Conservation (phyloP, 305 asterid genomes). For the Fraxinus sp. region DNA sequence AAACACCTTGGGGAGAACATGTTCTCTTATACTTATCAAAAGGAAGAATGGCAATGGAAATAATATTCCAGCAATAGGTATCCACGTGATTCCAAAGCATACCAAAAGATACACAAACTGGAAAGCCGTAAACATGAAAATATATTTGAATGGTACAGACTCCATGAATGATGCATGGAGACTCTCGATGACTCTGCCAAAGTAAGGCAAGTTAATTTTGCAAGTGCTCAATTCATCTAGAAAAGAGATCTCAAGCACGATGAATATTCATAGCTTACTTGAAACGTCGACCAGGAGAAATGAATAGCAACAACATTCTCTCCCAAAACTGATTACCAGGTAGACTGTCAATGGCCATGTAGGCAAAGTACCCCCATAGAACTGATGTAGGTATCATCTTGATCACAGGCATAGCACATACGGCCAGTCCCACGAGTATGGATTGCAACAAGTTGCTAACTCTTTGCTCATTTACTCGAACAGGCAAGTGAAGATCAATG, state of each 20-base stretch:
- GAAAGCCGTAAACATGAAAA: slow-evolving; percentile 62
- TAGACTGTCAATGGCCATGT: slow-evolving; percentile 92
- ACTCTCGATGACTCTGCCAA: slow-evolving; percentile 64
- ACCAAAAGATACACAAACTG: slow-evolving; percentile 62
- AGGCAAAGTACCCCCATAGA: slow-evolving; percentile 93
- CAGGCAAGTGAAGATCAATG: slow-evolving; percentile 79
- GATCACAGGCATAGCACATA: slow-evolving; percentile 64
- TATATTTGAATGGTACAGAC: slow-evolving; percentile 82
- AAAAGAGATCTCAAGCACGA: neutral
- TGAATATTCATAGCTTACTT: slow-evolving; percentile 45
- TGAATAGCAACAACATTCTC: slow-evolving; percentile 64
- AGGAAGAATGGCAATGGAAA: slow-evolving; percentile 86
- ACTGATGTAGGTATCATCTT: slow-evolving; percentile 84
- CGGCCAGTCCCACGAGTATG: slow-evolving; percentile 59
- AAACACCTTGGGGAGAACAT: slow-evolving; percentile 70
- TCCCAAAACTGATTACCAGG: slow-evolving; percentile 95
- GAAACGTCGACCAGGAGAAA: slow-evolving; percentile 81
- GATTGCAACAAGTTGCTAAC: slow-evolving; percentile 84
- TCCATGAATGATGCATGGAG: slow-evolving; percentile 82
- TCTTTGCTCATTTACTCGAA: slow-evolving; percentile 87
- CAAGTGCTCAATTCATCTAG: neutral
- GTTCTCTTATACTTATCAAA: slow-evolving; percentile 68
- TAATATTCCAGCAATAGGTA: slow-evolving; percentile 83
- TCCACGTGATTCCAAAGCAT: slow-evolving; percentile 94
- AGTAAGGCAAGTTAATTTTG: neutral